A percentile compares a stretch with the other conserved stretches of the same genome.
Evolutionary conservation across 495 filamentous ascomycete species (phyloP).

Genomic region (Xylaria cubensis): DNA sequence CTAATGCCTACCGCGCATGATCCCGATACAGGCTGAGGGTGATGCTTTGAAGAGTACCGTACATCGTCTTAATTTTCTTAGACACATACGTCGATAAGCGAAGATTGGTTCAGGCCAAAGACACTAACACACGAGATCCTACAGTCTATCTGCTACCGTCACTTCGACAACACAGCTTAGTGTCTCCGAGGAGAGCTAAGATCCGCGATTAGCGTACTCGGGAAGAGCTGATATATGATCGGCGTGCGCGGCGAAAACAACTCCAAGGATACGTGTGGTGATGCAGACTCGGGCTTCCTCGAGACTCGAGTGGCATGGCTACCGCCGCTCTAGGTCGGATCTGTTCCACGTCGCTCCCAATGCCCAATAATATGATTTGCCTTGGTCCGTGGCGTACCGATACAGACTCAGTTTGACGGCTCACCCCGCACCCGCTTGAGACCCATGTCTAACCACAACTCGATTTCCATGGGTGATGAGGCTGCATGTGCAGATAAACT

Average conservation of each 20-base stretch:
- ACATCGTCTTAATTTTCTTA: neutral
- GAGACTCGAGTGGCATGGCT: neutral
- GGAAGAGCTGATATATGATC: slow-evolving; percentile 9
- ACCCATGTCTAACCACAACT: slow-evolving; percentile 3
- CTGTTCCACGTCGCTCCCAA: neutral
- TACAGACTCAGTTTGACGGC: neutral
- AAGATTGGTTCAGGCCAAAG: no score
- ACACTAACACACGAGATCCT: neutral
- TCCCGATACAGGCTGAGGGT: neutral
- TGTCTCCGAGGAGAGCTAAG: neutral
- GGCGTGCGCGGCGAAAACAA: neutral
- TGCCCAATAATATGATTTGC: neutral
- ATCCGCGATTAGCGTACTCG: neutral
- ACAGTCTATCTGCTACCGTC: neutral
- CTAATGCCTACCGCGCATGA: neutral
- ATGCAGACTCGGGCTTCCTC: neutral
- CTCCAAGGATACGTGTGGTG: neutral
- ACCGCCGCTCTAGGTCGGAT: neutral
- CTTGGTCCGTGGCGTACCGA: neutral
- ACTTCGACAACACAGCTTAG: neutral
- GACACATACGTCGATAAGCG: neutral
- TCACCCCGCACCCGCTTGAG: slow-evolving; percentile 2
- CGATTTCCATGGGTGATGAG: neutral
- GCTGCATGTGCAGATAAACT: neutral
- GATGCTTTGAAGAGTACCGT: neutral